Conservation (phyloP, 2,329 filamentous ascomycete species). For the Eutypella sp. region DNA sequence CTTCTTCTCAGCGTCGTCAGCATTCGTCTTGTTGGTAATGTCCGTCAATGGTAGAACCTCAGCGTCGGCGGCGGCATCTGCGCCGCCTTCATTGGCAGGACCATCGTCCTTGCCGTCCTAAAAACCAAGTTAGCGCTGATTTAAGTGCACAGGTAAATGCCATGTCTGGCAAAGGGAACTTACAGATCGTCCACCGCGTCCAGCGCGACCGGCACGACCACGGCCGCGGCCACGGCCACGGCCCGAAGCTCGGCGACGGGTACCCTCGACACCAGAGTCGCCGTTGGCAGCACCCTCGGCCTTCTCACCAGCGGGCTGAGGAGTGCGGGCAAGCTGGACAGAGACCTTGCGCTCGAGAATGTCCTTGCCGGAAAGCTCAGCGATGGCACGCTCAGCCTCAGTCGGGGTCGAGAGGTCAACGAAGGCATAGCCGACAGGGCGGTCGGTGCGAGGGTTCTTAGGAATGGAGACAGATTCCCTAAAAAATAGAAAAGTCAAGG, state of each 20-base stretch:
- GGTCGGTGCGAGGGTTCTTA: constrained; percentile 97
- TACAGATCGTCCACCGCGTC: constrained; percentile 55
- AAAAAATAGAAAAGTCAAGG: too few species aligned
- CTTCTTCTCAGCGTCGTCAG: constrained; percentile 27
- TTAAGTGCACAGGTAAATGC: neutral
- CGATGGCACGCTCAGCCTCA: constrained; percentile 93
- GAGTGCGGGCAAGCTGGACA: constrained; percentile 96
- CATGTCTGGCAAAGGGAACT: constrained; percentile 15
- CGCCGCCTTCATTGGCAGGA: constrained; percentile 39
- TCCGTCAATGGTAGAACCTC: constrained; percentile 50
- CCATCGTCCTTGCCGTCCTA: constrained; percentile 41
- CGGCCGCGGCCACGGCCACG: constrained; percentile 63
- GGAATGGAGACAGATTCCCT: constrained; percentile 99
- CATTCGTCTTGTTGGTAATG: constrained; percentile 49
- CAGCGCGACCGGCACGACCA: constrained; percentile 61
- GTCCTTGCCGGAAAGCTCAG: constrained; percentile 93
- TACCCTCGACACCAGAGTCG: constrained; percentile 67
- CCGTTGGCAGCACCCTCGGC: constrained; percentile 64
- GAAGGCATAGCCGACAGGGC: constrained; percentile 97
- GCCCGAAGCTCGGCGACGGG: constrained; percentile 57
- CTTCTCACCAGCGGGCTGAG: constrained; percentile 78
- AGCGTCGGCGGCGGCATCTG: constrained; percentile 45
- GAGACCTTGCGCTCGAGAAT: constrained; percentile 99
- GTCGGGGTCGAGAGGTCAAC: constrained; percentile 93
- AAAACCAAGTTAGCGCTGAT: constrained; percentile 13